Conservation (phyloP, 129 eudicot species). For the Pseudognaphalium luteoalbum region DNA sequence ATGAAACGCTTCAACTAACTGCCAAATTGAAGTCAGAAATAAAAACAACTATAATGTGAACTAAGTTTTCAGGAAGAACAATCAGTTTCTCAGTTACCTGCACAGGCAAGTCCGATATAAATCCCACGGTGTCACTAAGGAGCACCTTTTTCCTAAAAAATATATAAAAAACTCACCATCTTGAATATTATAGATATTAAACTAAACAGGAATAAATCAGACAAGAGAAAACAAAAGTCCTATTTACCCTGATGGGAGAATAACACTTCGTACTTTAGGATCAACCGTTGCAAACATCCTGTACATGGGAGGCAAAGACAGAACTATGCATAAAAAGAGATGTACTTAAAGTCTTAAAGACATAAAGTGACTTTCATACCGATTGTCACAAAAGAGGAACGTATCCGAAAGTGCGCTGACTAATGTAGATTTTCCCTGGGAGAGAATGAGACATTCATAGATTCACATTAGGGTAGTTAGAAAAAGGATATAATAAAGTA, state of each 20-base stretch:
- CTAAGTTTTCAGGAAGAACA: not conserved
- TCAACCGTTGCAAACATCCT: constrained; percentile 99
- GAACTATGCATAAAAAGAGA: not conserved
- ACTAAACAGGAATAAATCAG: not conserved
- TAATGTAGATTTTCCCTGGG: constrained; percentile 90
- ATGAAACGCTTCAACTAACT: constrained; percentile 96
- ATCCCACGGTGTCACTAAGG: constrained; percentile 96
- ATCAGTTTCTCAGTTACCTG: constrained; percentile 51
- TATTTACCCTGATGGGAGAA: constrained; percentile 94
- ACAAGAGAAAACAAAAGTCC: not conserved
- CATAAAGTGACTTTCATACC: constrained; percentile 41
- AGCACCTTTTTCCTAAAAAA: constrained; percentile 81
- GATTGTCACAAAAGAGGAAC: constrained; percentile 79
- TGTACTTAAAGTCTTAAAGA: not conserved
- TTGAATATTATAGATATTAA: not conserved
- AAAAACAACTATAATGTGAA: not conserved
- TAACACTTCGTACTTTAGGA: constrained; percentile 76
- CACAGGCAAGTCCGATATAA: constrained; percentile 94
- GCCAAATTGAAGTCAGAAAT: constrained; percentile 18
- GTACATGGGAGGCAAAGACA: constrained; percentile 23
- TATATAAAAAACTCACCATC: constrained; percentile 2
- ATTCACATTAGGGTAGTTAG: not conserved
- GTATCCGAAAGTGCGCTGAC: constrained; percentile 80
- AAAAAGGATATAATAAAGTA: not conserved
- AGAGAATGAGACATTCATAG: constrained; percentile 11